Percentiles rank a stretch among this genome's conserved stretches.
Conservation (phyloP, 441 rosid species). For the Populus hybrid region DNA sequence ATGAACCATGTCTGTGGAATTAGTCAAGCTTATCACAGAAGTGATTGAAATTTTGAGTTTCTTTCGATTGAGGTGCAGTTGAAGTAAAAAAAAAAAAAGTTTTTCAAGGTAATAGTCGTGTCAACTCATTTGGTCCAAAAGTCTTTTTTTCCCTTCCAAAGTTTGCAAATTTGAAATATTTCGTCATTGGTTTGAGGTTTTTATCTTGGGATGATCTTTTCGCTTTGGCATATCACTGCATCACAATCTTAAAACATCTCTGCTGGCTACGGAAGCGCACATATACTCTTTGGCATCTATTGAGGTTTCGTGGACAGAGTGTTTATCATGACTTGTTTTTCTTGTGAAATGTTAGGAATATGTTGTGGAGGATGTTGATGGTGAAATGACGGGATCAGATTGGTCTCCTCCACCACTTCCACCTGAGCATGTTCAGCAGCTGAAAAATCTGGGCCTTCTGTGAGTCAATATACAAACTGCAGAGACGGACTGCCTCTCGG, state of each 20-base stretch:
- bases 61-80: neutral
- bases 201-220: neutral
- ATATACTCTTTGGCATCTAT: neutral
- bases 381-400: slow-evolving; percentile 76
- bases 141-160: neutral
- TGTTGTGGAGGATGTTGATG: slow-evolving; percentile 98
- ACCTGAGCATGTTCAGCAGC: slow-evolving; percentile 84
- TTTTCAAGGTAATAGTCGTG: neutral
- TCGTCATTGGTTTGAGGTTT: neutral
- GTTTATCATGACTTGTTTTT: neutral
- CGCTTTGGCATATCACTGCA: neutral
- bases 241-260: neutral
- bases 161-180: neutral
- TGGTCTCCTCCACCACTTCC: slow-evolving; percentile 95
- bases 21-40: neutral
- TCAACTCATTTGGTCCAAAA: neutral
- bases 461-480: slow-evolving; percentile 25
- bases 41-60: neutral
- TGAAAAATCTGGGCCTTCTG: slow-evolving; percentile 86
- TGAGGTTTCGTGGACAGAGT: neutral
- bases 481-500: slow-evolving; percentile 23
- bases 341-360: slow-evolving; percentile 56
- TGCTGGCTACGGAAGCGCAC: neutral
- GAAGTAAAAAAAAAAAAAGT: too few relatives aligned
- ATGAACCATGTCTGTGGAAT: neutral